Conservation (phyloP, 139 green algal species). For the Chlorella sp. region DNA sequence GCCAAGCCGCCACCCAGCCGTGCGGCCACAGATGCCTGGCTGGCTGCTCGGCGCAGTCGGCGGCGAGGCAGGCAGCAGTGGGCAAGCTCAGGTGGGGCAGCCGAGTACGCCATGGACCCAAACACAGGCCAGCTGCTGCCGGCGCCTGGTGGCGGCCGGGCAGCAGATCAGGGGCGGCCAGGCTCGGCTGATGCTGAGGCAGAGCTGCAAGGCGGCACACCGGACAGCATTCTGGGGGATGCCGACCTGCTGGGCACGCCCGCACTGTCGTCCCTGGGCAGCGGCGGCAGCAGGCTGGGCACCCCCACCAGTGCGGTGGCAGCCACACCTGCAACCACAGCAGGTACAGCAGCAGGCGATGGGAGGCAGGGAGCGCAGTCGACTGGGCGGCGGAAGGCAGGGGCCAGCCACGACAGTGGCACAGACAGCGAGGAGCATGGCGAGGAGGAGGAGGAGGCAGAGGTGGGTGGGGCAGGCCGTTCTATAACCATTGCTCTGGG, state of each 20-base stretch:
- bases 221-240: conserved; percentile 1
- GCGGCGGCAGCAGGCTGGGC: conserved; percentile 6
- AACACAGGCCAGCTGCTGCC: conserved; percentile 80
- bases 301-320: not conserved
- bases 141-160: not conserved
- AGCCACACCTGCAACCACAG: not conserved
- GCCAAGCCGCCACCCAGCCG: conserved; percentile 45
- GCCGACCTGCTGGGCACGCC: conserved; percentile 58
- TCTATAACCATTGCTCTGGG: too few species aligned
- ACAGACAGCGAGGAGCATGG: not conserved
- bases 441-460: conserved; percentile 47
- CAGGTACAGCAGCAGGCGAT: not conserved
- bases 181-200: not conserved
- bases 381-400: not conserved
- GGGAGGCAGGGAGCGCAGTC: too few species aligned
- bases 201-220: not conserved
- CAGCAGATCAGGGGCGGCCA: not conserved
- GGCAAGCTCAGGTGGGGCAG: not conserved
- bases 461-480: conserved; percentile 3
- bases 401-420: not conserved
- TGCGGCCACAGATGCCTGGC: conserved; percentile 54
- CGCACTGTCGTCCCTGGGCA: conserved; percentile 12
- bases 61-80: not conserved
- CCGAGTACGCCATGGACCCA: conserved; percentile 69
- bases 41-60: conserved; percentile 15